These are phyloP conservation scores for Globisporangium yorkense DNA, from an alignment of 352 stramenopile species.

Conservation along the genomic window DNA sequence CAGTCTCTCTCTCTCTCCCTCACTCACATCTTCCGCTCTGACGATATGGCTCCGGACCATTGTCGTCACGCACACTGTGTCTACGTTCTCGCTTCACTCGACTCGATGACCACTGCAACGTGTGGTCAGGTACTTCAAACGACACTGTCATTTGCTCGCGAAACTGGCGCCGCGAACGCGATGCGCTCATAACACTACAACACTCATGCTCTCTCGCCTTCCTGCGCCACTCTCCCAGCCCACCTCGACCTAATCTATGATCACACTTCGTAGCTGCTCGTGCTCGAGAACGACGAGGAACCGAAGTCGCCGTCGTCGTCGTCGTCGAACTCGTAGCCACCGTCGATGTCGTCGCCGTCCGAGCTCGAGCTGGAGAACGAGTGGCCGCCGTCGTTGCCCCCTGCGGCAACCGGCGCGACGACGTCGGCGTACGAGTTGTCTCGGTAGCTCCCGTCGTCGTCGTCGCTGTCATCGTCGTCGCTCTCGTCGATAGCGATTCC, in stretches of 20 bases:
- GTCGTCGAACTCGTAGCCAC: neutral
- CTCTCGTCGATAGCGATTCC: constrained; percentile 10
- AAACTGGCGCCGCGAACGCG: neutral
- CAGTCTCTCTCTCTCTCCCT: neutral
- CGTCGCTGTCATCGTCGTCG: constrained; percentile 3
- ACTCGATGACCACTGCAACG: no score
- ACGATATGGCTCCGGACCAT: neutral
- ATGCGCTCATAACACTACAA: neutral
- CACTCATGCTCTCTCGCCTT: neutral
- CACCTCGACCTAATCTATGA: neutral
- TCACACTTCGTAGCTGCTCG: constrained; percentile 1
- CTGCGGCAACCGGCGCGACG: neutral
- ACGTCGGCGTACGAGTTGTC: neutral
- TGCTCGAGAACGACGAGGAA: neutral
- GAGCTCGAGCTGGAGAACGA: neutral
- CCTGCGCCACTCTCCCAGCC: neutral
- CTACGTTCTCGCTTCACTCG: no score
- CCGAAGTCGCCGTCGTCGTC: neutral
- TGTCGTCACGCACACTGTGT: neutral
- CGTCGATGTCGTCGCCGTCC: constrained; percentile 1
- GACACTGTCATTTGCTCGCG: neutral
- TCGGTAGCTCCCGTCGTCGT: constrained; percentile 1
- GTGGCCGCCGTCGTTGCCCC: neutral
- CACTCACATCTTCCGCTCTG: neutral
- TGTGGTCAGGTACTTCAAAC: no score